phyloP scores from a whole-genome alignment of 1,139 yeast genomes.

The Debaryomycetaceae sp. region DNA sequence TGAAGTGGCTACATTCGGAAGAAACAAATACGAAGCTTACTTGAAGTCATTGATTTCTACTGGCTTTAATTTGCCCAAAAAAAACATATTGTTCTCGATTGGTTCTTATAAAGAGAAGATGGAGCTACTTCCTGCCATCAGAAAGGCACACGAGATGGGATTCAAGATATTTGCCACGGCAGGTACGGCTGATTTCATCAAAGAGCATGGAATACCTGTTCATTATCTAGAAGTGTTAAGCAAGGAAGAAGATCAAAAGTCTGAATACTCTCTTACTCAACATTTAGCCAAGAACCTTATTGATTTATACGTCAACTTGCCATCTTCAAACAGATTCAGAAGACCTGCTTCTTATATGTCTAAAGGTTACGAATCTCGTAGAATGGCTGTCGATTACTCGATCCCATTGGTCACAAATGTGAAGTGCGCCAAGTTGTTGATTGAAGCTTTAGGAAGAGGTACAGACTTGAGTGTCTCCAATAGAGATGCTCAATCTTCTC shows the following conservation, averaged over 20 bases:
- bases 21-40: constrained; percentile 94
- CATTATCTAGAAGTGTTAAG: constrained; percentile 88
- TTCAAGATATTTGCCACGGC: constrained; percentile 94
- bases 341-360: constrained; percentile 98
- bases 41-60: constrained; percentile 88
- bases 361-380: constrained; percentile 96
- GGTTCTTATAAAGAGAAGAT: constrained; percentile 98
- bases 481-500: constrained; percentile 89
- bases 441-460: constrained; percentile 84
- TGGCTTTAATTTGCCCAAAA: constrained; percentile 93
- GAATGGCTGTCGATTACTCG: constrained; percentile 99
- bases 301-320: constrained; percentile 93
- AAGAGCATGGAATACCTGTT: constrained; percentile 91
- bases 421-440: constrained; percentile 91
- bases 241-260: constrained; percentile 73
- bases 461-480: constrained; percentile 65
- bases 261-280: constrained; percentile 92
- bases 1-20: constrained; percentile 98
- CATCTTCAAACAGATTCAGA: constrained; percentile 94
- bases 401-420: constrained; percentile 97
- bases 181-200: constrained; percentile 97
- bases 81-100: constrained; percentile 87
- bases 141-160: constrained; percentile 77
- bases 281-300: constrained; percentile 96
- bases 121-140: constrained; percentile 86